Percentiles rank a stretch among this genome's conserved stretches.
Evolutionary conservation across 2,329 filamentous ascomycete genomes (phyloP).

Genomic region (Myriosclerotinia curreyana): DNA sequence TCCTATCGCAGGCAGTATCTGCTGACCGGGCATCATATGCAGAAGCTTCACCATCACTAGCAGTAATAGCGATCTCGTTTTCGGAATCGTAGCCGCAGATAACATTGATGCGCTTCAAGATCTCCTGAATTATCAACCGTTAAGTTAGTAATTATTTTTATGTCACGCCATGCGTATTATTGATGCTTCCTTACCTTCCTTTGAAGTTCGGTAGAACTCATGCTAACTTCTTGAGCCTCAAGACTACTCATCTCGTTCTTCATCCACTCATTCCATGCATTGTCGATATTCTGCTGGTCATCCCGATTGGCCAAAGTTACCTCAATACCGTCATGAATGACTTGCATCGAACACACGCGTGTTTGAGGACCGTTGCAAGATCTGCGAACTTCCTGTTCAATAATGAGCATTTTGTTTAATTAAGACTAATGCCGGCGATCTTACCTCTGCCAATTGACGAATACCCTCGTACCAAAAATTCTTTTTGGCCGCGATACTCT

Average conservation of each 20-base stretch:
- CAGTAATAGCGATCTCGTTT: neutral
- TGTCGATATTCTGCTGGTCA: neutral
- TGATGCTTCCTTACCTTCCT: neutral
- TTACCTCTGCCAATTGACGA: neutral
- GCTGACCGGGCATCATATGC: neutral
- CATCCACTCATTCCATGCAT: neutral
- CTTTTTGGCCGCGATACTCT: neutral
- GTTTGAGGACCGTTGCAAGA: neutral
- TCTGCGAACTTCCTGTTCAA: too few species aligned
- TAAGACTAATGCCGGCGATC: neutral
- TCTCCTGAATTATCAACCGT: neutral
- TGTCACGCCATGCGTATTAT: neutral
- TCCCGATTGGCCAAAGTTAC: neutral
- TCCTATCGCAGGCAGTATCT: neutral
- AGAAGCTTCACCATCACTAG: neutral
- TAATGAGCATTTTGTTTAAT: neutral
- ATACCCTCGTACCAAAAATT: neutral
- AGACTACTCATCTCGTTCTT: neutral
- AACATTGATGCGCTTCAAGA: neutral
- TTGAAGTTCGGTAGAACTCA: neutral
- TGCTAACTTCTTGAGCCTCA: neutral
- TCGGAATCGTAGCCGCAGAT: neutral
- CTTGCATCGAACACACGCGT: neutral
- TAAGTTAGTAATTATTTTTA: accelerated
- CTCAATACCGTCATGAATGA: neutral